Percentiles rank a stretch among this genome's conserved stretches.
These are phyloP conservation scores for Phytophthora ohioensis DNA, from an alignment of 352 stramenopile species.

Conservation along the genomic window DNA sequence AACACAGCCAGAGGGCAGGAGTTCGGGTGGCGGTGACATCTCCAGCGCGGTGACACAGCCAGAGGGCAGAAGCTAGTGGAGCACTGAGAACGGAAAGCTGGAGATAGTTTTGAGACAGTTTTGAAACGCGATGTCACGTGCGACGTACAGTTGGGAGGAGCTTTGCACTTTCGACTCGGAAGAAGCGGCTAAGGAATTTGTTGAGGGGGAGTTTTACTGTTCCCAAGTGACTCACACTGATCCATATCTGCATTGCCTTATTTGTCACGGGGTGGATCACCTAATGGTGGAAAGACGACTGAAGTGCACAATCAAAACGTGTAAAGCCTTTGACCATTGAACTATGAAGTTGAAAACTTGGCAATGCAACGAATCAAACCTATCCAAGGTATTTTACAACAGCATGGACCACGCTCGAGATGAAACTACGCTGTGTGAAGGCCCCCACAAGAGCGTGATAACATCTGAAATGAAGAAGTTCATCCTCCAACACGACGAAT, in stretches of 20 bases:
- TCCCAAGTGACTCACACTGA: conserved; percentile 1
- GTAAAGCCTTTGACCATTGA: not conserved
- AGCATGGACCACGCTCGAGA: not conserved
- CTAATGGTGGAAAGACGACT: conserved; percentile 4
- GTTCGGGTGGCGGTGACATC: no score
- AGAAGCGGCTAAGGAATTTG: not conserved
- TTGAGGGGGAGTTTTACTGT: not conserved
- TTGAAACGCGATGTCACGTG: not conserved
- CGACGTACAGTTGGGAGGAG: not conserved
- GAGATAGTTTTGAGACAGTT: not conserved
- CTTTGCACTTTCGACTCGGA: not conserved
- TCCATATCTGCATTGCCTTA: not conserved
- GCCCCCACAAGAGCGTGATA: not conserved
- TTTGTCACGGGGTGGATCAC: not conserved
- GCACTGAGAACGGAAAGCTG: not conserved
- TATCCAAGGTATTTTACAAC: not conserved
- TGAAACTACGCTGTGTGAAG: not conserved
- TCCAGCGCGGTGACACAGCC: no score
- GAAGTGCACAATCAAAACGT: conserved; percentile 2
- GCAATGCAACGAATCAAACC: not conserved
- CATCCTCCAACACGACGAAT: conserved; percentile 13
- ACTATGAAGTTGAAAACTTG: not conserved
- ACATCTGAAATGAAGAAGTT: conserved; percentile 18
- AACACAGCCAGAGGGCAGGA: no score
- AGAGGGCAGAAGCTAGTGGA: not conserved